Percentiles rank a stretch among this genome's conserved stretches.
These are phyloP conservation scores for Podosphaera fusca DNA, from an alignment of 2,329 filamentous ascomycete genomes.

Conservation along the genomic window DNA sequence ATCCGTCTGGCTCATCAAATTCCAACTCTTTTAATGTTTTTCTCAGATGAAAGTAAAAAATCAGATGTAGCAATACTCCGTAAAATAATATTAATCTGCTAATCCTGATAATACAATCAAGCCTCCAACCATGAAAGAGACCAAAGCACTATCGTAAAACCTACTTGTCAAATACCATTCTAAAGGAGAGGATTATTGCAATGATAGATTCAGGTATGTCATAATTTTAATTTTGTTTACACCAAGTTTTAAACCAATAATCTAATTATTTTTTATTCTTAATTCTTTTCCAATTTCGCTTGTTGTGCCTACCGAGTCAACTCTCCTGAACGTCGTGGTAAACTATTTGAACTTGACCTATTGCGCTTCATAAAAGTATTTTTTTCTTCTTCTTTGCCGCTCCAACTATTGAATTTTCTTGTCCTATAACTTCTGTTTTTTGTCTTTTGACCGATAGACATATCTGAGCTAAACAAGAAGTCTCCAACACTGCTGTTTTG, in stretches of 20 bases:
- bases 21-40: no score
- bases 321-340: background rate
- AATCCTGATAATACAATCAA: no score
- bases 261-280: background rate
- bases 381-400: constrained; percentile 9
- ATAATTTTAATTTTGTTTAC: background rate
- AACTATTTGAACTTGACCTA: background rate
- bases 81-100: no score
- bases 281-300: background rate
- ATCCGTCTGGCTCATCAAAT: no score
- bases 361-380: constrained; percentile 2
- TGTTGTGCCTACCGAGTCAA: background rate
- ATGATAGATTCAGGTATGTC: background rate
- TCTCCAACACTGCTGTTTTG: constrained; percentile 8
- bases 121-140: no score
- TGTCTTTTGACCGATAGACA: constrained; percentile 4
- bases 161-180: no score
- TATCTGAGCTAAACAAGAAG: constrained; percentile 13
- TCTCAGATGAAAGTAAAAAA: no score
- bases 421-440: constrained; percentile 3
- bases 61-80: no score
- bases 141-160: no score
- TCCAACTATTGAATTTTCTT: constrained; percentile 12
- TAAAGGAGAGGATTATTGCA: no score
- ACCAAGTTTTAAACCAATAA: background rate